These are phyloP conservation scores for Fusarium falciforme DNA, from an alignment of 2,329 filamentous ascomycete species.

Conservation along the genomic window DNA sequence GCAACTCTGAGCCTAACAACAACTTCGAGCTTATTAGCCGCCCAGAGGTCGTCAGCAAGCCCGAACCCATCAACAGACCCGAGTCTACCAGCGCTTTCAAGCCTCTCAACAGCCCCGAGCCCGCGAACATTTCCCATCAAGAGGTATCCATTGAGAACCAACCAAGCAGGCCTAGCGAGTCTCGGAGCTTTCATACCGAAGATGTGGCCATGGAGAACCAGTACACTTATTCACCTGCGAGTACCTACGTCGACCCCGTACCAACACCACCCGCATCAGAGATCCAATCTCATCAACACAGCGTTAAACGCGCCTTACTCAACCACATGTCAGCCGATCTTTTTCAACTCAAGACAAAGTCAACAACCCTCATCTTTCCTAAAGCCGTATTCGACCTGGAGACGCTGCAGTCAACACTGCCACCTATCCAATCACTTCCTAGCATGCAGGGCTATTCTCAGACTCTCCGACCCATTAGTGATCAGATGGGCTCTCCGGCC, in stretches of 20 bases:
- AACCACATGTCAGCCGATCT: conserved; percentile 14
- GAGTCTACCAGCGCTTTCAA: neutral
- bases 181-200: neutral
- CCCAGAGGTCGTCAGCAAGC: neutral
- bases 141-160: neutral
- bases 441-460: neutral
- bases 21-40: neutral
- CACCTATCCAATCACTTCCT: neutral
- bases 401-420: neutral
- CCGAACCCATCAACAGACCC: neutral
- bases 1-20: neutral
- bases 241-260: neutral
- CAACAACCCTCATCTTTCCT: conserved; percentile 8
- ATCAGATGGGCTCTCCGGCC: neutral
- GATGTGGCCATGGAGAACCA: neutral
- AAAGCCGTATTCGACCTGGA: conserved; percentile 1
- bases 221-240: neutral
- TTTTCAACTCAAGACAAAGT: neutral
- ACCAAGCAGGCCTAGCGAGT: neutral
- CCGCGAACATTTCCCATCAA: neutral
- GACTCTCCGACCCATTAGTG: neutral
- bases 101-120: neutral
- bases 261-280: neutral
- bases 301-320: neutral
- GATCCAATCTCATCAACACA: neutral